These are phyloP conservation scores for Ganoderma leucocontextum DNA, from an alignment of 1,284 basidiomycete genomes.

Conservation along the genomic window DNA sequence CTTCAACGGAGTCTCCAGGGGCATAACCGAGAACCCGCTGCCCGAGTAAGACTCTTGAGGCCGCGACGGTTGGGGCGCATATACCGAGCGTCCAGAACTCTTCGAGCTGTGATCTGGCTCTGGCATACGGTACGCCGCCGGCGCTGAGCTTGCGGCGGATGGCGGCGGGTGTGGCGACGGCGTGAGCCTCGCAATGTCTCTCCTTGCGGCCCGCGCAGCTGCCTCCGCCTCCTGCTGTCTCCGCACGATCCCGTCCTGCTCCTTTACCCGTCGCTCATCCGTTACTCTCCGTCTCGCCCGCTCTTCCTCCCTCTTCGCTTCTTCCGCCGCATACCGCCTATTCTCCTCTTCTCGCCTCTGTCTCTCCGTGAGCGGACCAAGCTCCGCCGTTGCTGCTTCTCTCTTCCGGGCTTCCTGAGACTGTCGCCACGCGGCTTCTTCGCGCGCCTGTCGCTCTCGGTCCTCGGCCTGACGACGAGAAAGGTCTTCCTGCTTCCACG, in stretches of 20 bases:
- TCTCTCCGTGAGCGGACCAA: constrained; percentile 29
- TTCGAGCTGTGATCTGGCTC: constrained; percentile 23
- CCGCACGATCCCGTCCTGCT: constrained; percentile 56
- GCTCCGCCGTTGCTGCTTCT: constrained; percentile 38
- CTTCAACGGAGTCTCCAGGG: constrained; percentile 54
- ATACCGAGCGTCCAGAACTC: constrained; percentile 26
- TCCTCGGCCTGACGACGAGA: constrained; percentile 38
- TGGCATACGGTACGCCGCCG: constrained; percentile 29
- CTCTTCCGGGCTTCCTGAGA: constrained; percentile 32
- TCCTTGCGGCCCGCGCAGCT: constrained; percentile 45
- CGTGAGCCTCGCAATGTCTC: constrained; percentile 32
- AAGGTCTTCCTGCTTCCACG: constrained; percentile 39
- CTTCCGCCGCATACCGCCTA: constrained; percentile 37
- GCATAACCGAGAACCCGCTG: constrained; percentile 46
- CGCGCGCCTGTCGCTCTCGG: constrained; percentile 33
- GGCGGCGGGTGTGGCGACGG: constrained; percentile 28
- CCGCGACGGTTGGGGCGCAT: constrained; percentile 40
- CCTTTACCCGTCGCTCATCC: constrained; percentile 45
- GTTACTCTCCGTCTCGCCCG: constrained; percentile 32
- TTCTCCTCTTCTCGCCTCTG: constrained; percentile 38
- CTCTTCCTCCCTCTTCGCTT: constrained; percentile 38
- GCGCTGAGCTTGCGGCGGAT: constrained; percentile 16
- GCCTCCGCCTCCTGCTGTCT: constrained; percentile 55
- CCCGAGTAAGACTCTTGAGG: constrained; percentile 37
- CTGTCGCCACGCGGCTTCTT: constrained; percentile 36